phyloP scores from a whole-genome alignment of 768 basidiomycete species.

The Naganishia antarctica region DNA sequence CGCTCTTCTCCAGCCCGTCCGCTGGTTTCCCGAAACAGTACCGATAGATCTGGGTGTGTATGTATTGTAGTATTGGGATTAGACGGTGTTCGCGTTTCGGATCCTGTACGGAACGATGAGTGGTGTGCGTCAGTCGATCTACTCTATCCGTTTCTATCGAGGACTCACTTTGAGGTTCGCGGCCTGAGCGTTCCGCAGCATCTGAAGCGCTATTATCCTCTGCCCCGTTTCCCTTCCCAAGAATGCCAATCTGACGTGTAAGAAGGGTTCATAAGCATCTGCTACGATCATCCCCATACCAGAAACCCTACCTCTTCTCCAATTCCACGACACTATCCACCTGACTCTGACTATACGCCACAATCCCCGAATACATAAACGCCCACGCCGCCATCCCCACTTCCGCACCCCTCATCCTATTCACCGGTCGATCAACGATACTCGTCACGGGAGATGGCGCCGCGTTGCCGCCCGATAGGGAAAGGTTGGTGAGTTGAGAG shows the following conservation, averaged over 20 bases:
- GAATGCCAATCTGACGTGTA: slow-evolving; percentile 66
- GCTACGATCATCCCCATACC: background rate
- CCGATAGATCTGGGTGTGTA: slow-evolving; percentile 93
- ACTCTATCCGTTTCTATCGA: background rate
- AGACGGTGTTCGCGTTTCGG: slow-evolving; percentile 89
- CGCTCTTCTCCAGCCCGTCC: slow-evolving; percentile 90
- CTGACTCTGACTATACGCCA: slow-evolving; percentile 93
- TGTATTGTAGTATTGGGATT: slow-evolving; percentile 82
- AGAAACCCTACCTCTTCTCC: slow-evolving; percentile 68
- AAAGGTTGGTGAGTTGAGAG: slow-evolving; percentile 31
- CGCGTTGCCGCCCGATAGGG: slow-evolving; percentile 40
- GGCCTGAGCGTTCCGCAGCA: slow-evolving; percentile 45
- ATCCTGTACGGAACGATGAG: slow-evolving; percentile 54
- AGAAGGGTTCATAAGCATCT: background rate
- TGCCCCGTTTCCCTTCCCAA: slow-evolving; percentile 88
- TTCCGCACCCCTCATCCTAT: slow-evolving; percentile 54
- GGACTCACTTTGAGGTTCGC: slow-evolving; percentile 41
- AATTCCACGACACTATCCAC: slow-evolving; percentile 92
- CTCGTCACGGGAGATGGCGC: slow-evolving; percentile 94
- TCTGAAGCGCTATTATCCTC: slow-evolving; percentile 59
- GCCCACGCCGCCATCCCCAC: slow-evolving; percentile 13
- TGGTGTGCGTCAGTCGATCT: background rate
- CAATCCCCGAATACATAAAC: slow-evolving; percentile 57
- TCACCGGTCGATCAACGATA: slow-evolving; percentile 70
- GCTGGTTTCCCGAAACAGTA: slow-evolving; percentile 90